These are phyloP conservation scores for Eucalyptus regnans DNA, from an alignment of 345 rosid genomes.

Conservation along the genomic window DNA sequence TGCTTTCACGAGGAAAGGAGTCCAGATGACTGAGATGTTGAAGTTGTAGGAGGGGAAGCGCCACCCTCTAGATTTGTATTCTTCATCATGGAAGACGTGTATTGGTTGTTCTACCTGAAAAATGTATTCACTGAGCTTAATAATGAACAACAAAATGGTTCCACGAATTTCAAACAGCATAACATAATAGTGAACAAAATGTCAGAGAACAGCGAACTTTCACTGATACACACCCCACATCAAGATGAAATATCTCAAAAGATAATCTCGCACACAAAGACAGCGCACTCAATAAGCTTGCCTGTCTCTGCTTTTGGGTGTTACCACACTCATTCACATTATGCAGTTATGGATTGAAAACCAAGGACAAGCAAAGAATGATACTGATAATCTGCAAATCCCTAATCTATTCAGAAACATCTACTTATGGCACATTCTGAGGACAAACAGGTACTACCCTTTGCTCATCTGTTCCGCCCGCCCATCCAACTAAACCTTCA, in stretches of 20 bases:
- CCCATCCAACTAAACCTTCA: not conserved
- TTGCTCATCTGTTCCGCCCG: not conserved
- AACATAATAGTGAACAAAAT: not conserved
- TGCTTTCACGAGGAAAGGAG: slow-evolving; percentile 85
- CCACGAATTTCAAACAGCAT: not conserved
- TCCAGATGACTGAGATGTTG: slow-evolving; percentile 64
- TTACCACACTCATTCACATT: not conserved
- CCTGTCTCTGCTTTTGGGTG: not conserved
- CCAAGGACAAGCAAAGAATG: not conserved
- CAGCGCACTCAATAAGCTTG: not conserved
- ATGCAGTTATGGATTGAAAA: not conserved
- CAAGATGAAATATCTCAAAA: not conserved
- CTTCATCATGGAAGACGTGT: slow-evolving; percentile 78
- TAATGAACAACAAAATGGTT: not conserved
- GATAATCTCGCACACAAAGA: not conserved
- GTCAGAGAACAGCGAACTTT: not conserved
- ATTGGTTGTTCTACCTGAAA: slow-evolving; percentile 65
- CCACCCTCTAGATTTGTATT: slow-evolving; percentile 73
- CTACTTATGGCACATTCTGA: not conserved
- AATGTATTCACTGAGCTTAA: not conserved
- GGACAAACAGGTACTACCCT: not conserved
- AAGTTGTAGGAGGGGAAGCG: slow-evolving; percentile 58
- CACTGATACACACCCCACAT: not conserved
- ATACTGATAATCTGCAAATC: not conserved
- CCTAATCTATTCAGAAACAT: not conserved